These are phyloP conservation scores for Kurtzmaniella quercitrusa DNA, from an alignment of 1,139 yeast species.

Conservation along the genomic window DNA sequence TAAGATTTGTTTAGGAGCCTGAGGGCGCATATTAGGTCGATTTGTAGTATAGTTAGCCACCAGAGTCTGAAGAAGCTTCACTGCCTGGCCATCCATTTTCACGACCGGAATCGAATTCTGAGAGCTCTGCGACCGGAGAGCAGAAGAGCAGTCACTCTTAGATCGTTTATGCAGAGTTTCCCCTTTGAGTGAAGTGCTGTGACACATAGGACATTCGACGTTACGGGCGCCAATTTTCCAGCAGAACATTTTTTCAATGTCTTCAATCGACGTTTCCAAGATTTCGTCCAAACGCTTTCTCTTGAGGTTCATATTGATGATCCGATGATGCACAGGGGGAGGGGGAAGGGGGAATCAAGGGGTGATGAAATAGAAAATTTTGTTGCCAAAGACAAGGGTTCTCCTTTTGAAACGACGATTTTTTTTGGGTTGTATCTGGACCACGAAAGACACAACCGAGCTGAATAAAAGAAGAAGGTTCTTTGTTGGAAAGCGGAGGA, in stretches of 20 bases:
- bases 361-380: no score
- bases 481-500: neutral
- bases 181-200: neutral
- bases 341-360: no score
- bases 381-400: no score
- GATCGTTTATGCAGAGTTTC: neutral
- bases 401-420: no score
- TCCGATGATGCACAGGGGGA: no score
- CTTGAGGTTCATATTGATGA: constrained; percentile 3
- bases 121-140: neutral
- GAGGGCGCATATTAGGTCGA: neutral
- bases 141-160: constrained; percentile 1
- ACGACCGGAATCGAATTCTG: constrained; percentile 1
- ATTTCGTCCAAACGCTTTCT: constrained; percentile 7
- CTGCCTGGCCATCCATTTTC: neutral
- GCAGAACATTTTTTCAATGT: constrained; percentile 7
- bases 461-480: neutral
- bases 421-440: no score
- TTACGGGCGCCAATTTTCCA: constrained; percentile 7
- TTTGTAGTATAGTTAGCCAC: neutral
- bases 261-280: constrained; percentile 8
- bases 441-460: no score
- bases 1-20: neutral
- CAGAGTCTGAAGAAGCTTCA: neutral
- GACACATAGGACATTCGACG: constrained; percentile 1